Conservation (phyloP, 2,329 filamentous ascomycete species). For the Aureobasidium sp. region DNA sequence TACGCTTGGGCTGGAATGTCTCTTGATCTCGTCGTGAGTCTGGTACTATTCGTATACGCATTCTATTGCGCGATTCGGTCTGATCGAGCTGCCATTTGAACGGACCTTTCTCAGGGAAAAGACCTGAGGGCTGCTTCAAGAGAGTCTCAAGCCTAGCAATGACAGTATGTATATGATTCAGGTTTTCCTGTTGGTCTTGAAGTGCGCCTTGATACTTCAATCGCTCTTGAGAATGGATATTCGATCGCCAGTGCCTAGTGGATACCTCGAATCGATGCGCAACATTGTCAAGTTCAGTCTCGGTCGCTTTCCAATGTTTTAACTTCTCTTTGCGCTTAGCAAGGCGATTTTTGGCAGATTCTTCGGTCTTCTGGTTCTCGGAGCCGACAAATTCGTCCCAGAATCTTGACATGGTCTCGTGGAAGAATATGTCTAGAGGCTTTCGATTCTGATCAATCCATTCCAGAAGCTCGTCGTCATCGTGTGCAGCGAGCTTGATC, state of each 20-base stretch:
- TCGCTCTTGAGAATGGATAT: slow-evolving; percentile 86
- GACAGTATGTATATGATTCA: slow-evolving; percentile 64
- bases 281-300: slow-evolving; percentile 58
- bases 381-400: slow-evolving; percentile 83
- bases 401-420: slow-evolving; percentile 66
- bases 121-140: slow-evolving; percentile 67
- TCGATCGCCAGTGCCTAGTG: slow-evolving; percentile 87
- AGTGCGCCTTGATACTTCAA: slow-evolving; percentile 81
- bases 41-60: slow-evolving; percentile 79
- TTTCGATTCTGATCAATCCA: slow-evolving; percentile 81
- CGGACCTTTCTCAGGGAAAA: slow-evolving; percentile 55
- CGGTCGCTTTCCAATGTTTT: slow-evolving; percentile 68
- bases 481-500: slow-evolving; percentile 73
- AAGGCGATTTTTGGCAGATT: slow-evolving; percentile 62
- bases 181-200: slow-evolving; percentile 90
- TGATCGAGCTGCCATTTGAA: slow-evolving; percentile 88
- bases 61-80: slow-evolving; percentile 90
- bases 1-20: slow-evolving; percentile 78
- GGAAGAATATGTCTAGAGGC: slow-evolving; percentile 74
- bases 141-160: slow-evolving; percentile 74
- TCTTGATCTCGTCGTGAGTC: slow-evolving; percentile 62
- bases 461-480: slow-evolving; percentile 76
- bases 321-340: slow-evolving; percentile 73
- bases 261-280: slow-evolving; percentile 77
- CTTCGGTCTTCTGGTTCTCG: slow-evolving; percentile 74